A percentile compares a stretch with the other conserved stretches of the same genome.
Conservation (phyloP, 2,329 filamentous ascomycete species). For the Ophiostoma pallidulum region DNA sequence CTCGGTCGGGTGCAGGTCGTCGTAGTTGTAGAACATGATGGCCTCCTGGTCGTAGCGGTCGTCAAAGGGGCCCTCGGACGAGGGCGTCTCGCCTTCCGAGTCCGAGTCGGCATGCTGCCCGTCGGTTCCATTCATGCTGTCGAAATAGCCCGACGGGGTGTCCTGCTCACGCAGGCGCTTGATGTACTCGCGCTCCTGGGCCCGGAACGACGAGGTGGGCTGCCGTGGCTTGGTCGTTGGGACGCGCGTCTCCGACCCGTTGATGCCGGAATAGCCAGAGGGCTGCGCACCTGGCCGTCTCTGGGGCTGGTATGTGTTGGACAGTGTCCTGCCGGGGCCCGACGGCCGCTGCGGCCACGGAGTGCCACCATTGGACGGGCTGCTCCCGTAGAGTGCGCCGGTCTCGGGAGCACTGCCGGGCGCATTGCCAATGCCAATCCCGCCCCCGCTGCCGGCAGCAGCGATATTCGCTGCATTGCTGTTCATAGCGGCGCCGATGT, state of each 20-base stretch:
- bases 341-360: slow-evolving; percentile 55
- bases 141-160: slow-evolving; percentile 57
- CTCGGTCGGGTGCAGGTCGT: slow-evolving; percentile 76
- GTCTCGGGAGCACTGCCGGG: slow-evolving; percentile 1
- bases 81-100: slow-evolving; percentile 82
- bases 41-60: slow-evolving; percentile 87
- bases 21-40: slow-evolving; percentile 84
- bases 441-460: slow-evolving; percentile 16
- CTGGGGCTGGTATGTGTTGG: slow-evolving; percentile 67
- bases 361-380: slow-evolving; percentile 22
- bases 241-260: slow-evolving; percentile 29
- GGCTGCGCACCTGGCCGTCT: slow-evolving; percentile 37
- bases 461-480: neutral
- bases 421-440: slow-evolving; percentile 13
- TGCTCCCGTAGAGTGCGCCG: slow-evolving; percentile 14
- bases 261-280: slow-evolving; percentile 22
- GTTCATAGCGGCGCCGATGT: slow-evolving; percentile 4
- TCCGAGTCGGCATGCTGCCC: slow-evolving; percentile 65
- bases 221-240: slow-evolving; percentile 41
- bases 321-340: slow-evolving; percentile 62
- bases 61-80: slow-evolving; percentile 73
- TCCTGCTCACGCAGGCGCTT: slow-evolving; percentile 76
- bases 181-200: slow-evolving; percentile 90
- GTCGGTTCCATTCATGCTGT: slow-evolving; percentile 54
- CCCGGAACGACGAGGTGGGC: slow-evolving; percentile 44